phyloP scores from a whole-genome alignment of 2,329 filamentous ascomycete species.

The Botrytis elliptica region DNA sequence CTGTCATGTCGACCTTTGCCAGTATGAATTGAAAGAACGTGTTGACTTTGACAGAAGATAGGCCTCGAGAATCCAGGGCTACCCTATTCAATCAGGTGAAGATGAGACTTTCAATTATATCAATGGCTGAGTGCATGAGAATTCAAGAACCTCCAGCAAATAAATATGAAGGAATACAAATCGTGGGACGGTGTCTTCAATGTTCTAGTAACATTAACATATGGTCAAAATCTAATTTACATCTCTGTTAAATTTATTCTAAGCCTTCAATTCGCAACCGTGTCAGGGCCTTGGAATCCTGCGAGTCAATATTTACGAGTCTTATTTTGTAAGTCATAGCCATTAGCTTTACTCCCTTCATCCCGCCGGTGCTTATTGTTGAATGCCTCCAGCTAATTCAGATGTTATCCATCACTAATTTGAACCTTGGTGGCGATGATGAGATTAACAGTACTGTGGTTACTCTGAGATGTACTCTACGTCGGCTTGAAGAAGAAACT shows the following conservation, averaged over 20 bases:
- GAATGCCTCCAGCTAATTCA: too few relatives aligned
- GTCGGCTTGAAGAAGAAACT: background rate
- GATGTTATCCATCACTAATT: background rate
- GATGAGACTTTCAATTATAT: too few relatives aligned
- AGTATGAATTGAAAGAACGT: background rate
- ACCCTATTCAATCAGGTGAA: background rate
- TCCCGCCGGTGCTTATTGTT: too few relatives aligned
- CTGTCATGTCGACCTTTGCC: too few relatives aligned
- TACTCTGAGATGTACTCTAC: rapidly evolving
- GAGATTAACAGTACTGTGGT: too few relatives aligned
- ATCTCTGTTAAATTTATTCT: background rate
- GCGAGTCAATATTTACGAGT: background rate
- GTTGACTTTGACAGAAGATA: background rate
- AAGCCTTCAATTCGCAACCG: background rate
- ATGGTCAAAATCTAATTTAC: background rate
- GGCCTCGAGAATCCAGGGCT: background rate
- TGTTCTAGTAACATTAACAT: background rate
- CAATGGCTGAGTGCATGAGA: background rate
- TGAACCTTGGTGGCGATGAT: background rate
- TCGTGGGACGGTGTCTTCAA: background rate
- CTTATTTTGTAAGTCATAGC: background rate
- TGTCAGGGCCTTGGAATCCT: background rate
- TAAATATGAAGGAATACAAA: background rate
- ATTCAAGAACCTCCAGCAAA: background rate
- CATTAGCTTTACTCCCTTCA: background rate